These are phyloP conservation scores for Hericium rajendrae DNA, from an alignment of 768 basidiomycete species.

Conservation along the genomic window DNA sequence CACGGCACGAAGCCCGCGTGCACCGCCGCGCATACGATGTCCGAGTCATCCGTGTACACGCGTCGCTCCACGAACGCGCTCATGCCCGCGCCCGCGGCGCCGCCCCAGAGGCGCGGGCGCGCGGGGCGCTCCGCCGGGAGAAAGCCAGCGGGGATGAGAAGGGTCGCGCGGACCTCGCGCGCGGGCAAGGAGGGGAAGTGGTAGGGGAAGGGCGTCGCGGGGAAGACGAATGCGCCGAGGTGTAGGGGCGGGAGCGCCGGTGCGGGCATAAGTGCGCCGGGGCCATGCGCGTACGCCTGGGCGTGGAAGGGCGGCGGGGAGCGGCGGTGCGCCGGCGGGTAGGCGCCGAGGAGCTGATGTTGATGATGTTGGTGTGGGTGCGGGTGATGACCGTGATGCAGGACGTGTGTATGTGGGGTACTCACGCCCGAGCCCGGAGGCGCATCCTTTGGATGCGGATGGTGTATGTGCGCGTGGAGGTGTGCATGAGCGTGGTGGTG, in stretches of 20 bases:
- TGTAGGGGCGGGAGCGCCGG: constrained; percentile 20
- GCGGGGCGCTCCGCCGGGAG: too few relatives aligned
- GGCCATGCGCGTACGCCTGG: not conserved
- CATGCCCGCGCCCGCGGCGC: constrained; percentile 21
- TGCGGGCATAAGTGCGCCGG: too few relatives aligned
- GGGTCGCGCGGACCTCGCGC: too few relatives aligned
- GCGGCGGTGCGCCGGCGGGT: constrained; percentile 1
- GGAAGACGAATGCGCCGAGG: constrained; percentile 52
- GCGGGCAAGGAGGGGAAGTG: constrained; percentile 52
- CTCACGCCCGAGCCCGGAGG: not conserved
- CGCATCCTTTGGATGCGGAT: not conserved
- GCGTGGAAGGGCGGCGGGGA: constrained; percentile 2
- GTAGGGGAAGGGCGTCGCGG: constrained; percentile 48
- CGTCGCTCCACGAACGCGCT: constrained; percentile 27
- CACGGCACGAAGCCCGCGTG: constrained; percentile 49
- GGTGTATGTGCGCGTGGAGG: not conserved
- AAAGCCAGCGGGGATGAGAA: too few relatives aligned
- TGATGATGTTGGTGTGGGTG: constrained; percentile 6
- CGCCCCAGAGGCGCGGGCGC: constrained; percentile 70
- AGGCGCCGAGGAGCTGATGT: constrained; percentile 1
- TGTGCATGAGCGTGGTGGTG: constrained; percentile 16
- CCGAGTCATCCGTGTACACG: constrained; percentile 73
- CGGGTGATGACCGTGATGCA: constrained; percentile 4
- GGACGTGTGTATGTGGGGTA: not conserved
- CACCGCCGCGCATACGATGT: constrained; percentile 57